Percentiles rank a stretch among this genome's conserved stretches.
These are phyloP conservation scores for Priceomyces haplophilus DNA, from an alignment of 805 yeast genomes.

Conservation along the genomic window DNA sequence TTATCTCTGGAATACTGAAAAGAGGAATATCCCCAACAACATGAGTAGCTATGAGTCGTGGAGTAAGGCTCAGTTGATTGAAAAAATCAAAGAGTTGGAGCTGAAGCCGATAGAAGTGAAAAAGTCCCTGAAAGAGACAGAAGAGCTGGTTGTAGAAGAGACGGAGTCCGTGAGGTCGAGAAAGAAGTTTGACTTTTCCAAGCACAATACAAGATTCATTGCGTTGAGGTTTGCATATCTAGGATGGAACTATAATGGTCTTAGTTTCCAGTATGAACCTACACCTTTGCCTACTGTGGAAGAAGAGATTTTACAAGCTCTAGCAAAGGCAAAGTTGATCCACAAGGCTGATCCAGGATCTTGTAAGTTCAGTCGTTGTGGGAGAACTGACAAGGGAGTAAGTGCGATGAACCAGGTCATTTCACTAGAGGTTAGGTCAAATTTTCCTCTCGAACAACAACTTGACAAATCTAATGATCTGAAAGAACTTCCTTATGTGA, in stretches of 20 bases:
- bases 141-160: conserved; percentile 1
- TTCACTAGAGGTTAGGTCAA: conserved; percentile 71
- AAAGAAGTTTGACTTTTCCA: conserved; percentile 62
- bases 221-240: conserved; percentile 83
- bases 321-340: conserved; percentile 64
- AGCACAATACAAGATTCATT: conserved; percentile 60
- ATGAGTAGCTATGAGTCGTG: conserved; percentile 49
- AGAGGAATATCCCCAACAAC: conserved; percentile 6
- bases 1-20: conserved; percentile 18
- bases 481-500: conserved; percentile 72
- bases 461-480: conserved; percentile 51
- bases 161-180: conserved; percentile 21
- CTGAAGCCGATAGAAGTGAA: not conserved
- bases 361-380: conserved; percentile 83
- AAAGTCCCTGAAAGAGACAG: not conserved
- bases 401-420: conserved; percentile 96
- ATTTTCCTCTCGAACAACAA: conserved; percentile 62
- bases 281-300: conserved; percentile 88
- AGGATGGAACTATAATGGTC: conserved; percentile 94
- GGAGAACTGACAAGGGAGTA: conserved; percentile 94
- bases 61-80: conserved; percentile 64
- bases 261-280: conserved; percentile 74
- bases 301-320: conserved; percentile 65
- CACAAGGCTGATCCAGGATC: conserved; percentile 55
- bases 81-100: conserved; percentile 53